Base-by-base conservation (phyloP, 2,329 filamentous ascomycete species). In the Rachicladosporium sp. region DNA sequence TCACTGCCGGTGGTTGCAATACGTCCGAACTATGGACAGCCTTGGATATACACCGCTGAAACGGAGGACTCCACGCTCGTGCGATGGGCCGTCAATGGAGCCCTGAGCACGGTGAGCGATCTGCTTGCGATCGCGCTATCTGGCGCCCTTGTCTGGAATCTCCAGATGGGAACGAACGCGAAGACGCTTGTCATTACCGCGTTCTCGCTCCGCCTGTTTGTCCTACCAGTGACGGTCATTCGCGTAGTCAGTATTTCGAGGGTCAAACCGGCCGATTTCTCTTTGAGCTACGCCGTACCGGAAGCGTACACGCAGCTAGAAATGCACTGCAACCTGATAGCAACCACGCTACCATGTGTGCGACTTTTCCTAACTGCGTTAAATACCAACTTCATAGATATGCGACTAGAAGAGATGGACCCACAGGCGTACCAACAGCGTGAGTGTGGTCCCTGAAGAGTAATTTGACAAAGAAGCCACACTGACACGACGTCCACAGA, bases 311-410 rank as follows among this genome's bases (percentile, higher is more conserved):
- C 47, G 3, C 44, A 47, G 30, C 32, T 47, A 1, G 49, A 50
- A 27, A 47, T 51, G 43, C 42, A 47, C 31, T 44, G 35, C 42
- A 47, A 41, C 36, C 34, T 47, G 7, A 42, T 49, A 8, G 37
- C 48, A 6, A 43, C 45, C 8, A 51, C 49, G 2, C 37, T 48
- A 7, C 49, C 49, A 4, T 51, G 48, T 23, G 31, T 51, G 15
- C 42, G 44, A 3, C 30, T 50, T 5, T 50, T 47, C 29, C 31
- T 51, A 12, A 47, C 44, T n/a, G 47, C 43, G 6, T 49, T 42
- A 42, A 43, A 46, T 12, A 50, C 44, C 10, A 44, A 41, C 13
- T 50, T 41, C 31, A 41, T 41, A 35, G 35, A 41, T 29, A 36
- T 41, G 15, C 12, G 39, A n/a, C 39, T 42, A 27, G 36, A 42